Conservation (phyloP, 1,284 basidiomycete genomes). For the Agroathelia rolfsii region DNA sequence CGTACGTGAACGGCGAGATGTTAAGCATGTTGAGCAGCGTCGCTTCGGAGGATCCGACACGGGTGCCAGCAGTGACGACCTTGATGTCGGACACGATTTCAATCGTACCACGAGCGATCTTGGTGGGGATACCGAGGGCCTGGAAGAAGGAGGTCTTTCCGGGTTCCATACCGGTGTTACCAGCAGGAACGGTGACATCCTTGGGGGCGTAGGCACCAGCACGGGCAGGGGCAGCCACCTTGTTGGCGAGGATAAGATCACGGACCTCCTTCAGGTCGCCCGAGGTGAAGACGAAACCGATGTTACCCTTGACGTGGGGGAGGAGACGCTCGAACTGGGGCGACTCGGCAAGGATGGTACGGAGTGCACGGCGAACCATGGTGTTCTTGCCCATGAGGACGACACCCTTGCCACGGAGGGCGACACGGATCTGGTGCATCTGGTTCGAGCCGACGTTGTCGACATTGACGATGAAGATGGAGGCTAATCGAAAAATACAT, state of each 20-base stretch:
- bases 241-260: constrained; percentile 89
- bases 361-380: constrained; percentile 98
- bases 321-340: constrained; percentile 96
- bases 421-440: constrained; percentile 97
- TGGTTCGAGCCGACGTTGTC: constrained; percentile 99
- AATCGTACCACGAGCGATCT: constrained; percentile 99
- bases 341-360: constrained; percentile 80
- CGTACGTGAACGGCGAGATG: constrained; percentile 98
- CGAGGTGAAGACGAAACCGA: constrained; percentile 97
- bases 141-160: constrained; percentile 99
- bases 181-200: constrained; percentile 87
- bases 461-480: constrained; percentile 98
- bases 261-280: constrained; percentile 93
- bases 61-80: constrained; percentile 85
- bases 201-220: constrained; percentile 92
- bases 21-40: constrained; percentile 99
- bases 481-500: constrained; percentile 42
- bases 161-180: constrained; percentile 99
- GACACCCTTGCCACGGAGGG: constrained; percentile 92
- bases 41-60: constrained; percentile 96
- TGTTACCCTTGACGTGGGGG: constrained; percentile 93
- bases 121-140: constrained; percentile 98
- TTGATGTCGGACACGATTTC: constrained; percentile 98
- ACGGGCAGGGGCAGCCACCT: constrained; percentile 96
- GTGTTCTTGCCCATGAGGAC: constrained; percentile 99